Evolutionary conservation across 2,329 filamentous ascomycete genomes (phyloP).

Genomic region (Gremmenia infestans): DNA sequence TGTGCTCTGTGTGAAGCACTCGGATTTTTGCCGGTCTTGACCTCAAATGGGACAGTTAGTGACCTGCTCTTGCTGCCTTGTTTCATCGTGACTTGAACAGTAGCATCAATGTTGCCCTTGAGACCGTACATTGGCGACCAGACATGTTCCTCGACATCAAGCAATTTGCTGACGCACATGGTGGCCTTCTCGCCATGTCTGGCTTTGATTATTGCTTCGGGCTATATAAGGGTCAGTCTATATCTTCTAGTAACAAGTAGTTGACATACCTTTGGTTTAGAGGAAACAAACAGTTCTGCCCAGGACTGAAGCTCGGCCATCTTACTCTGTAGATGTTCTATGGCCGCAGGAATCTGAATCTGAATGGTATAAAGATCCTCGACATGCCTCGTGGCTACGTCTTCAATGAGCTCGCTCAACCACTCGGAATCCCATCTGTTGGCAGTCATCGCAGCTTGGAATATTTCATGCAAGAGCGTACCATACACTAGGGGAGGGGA

Average conservation of each 20-base stretch:
- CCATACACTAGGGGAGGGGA: constrained; percentile 84
- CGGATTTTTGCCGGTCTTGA: constrained; percentile 87
- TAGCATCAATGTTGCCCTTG: constrained; percentile 97
- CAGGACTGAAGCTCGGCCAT: constrained; percentile 76
- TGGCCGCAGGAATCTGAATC: constrained; percentile 65
- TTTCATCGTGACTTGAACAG: constrained; percentile 79
- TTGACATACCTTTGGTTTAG: constrained; percentile 57
- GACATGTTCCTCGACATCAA: constrained; percentile 95
- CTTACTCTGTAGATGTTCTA: constrained; percentile 76
- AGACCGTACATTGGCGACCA: constrained; percentile 98
- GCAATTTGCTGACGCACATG: constrained; percentile 86
- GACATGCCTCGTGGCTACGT: constrained; percentile 68
- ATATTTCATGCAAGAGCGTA: constrained; percentile 89
- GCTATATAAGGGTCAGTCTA: constrained; percentile 34
- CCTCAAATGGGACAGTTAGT: constrained; percentile 85
- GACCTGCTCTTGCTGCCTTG: constrained; percentile 62
- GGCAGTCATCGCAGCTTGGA: constrained; percentile 79
- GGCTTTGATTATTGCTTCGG: constrained; percentile 71
- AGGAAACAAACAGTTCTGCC: constrained; percentile 75
- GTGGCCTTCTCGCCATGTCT: constrained; percentile 69
- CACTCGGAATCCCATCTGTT: constrained; percentile 76
- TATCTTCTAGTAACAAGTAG: neutral
- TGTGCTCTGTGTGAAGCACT: constrained; percentile 84
- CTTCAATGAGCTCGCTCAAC: constrained; percentile 61
- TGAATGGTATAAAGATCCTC: constrained; percentile 89